Evolutionary conservation across 306 rosid genomes (phyloP), one percentile per base, ranked within the genome.

Genomic region (Vicia faba): DNA sequence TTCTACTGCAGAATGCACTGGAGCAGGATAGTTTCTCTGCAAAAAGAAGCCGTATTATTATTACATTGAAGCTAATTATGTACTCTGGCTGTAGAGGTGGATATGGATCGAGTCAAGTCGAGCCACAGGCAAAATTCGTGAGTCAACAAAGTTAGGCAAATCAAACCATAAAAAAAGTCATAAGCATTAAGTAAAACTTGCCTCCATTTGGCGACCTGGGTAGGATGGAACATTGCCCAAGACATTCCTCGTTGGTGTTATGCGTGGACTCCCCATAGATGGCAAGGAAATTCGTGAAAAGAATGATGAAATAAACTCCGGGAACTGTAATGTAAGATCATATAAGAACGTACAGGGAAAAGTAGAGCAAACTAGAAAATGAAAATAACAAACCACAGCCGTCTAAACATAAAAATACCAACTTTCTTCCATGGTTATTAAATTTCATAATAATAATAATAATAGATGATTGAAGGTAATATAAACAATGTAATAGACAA

Each of bases 241-340:
- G 69, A 75, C 80, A 72, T 80, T 79, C 82, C 96, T 83, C 8
- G 80, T 33, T 33, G 96, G 84, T 55, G 95, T 64, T 71, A 86
- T 51, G 57, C 57, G 73, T 19, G 82, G 85, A 84, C 79, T 85
- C 64, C 95, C 86, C 58, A 40, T 68, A 35, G 95, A 84, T 76
- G 92, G 99, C 85, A 86, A 84, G 31, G 92, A 76, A 76, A 88
- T 56, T 55, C 91, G 79, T 5, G 92, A 82, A 81, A 95, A 91
- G 46, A 82, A 79, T 39, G 97, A 86, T 19, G 86, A 12, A 69
- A 95, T 49, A 15, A 86, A 71, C 79, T 81, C 89, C 8, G 99
- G 99, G 66, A 88, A 79, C 97, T 93, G 96, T 25, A 64, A 72
- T 11, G 59, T n/a, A 69, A 40, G 64, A 25, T 49, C 26, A 48